Evolutionary conservation across 306 rosid species (phyloP).

Genomic region (Vicia sativa): DNA sequence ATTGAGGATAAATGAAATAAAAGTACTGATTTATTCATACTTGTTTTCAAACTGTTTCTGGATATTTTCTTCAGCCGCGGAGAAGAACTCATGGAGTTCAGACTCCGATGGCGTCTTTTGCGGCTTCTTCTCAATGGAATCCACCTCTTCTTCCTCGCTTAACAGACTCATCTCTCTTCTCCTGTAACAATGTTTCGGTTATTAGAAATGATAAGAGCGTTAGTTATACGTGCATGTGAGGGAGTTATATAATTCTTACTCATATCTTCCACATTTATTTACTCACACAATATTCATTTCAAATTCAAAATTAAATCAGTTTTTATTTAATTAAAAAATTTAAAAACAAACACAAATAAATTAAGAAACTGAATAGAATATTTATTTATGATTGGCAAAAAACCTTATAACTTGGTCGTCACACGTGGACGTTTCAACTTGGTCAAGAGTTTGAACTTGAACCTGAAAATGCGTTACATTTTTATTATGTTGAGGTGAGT

Average conservation of each 20-base stretch:
- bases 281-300: constrained; percentile 27
- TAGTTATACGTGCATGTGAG: constrained; percentile 17
- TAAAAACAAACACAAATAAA: too few species aligned
- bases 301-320: constrained; percentile 23
- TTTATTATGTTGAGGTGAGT: neutral
- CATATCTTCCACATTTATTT: constrained; percentile 8
- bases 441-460: constrained; percentile 53
- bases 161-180: constrained; percentile 65
- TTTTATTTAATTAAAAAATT: too few species aligned
- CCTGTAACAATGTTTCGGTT: constrained; percentile 43
- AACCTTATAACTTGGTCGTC: constrained; percentile 55
- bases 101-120: constrained; percentile 59
- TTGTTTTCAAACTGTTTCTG: constrained; percentile 60
- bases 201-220: neutral
- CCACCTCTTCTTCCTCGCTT: constrained; percentile 47
- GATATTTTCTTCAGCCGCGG: constrained; percentile 64
- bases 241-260: constrained; percentile 21
- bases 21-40: constrained; percentile 41
- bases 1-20: neutral
- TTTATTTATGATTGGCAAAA: constrained; percentile 3
- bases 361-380: neutral
- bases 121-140: constrained; percentile 38
- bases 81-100: constrained; percentile 79
- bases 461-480: constrained; percentile 50
- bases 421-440: constrained; percentile 60